These are phyloP conservation scores for Rhynchospora pubera DNA, from an alignment of 176 grass and related monocot genomes.

Conservation along the genomic window DNA sequence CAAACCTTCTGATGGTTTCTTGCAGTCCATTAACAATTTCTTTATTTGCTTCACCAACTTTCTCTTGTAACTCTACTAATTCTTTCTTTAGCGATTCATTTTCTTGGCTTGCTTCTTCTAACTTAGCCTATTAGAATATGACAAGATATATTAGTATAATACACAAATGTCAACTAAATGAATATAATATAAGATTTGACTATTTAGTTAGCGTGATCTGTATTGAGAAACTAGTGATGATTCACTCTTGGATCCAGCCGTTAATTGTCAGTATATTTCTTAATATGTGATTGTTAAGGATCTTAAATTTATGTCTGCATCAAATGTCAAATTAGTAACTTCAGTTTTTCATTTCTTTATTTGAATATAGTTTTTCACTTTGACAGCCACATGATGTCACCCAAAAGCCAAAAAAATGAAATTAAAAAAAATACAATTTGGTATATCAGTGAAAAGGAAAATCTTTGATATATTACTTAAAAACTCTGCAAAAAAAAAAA, in stretches of 20 bases:
- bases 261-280: background rate
- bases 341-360: background rate
- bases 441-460: background rate
- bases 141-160: background rate
- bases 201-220: too few relatives aligned
- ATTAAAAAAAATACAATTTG: background rate
- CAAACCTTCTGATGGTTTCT: conserved; percentile 20
- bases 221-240: background rate
- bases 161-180: background rate
- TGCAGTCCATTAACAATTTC: conserved; percentile 22
- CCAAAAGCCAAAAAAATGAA: background rate
- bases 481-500: background rate
- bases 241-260: background rate
- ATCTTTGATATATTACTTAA: background rate
- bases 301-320: background rate
- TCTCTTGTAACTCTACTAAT: conserved; percentile 7
- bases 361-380: background rate
- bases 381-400: background rate
- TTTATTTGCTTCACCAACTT: conserved; percentile 21
- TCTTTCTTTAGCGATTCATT: conserved; percentile 19
- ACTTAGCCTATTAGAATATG: conserved; percentile 41
- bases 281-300: background rate
- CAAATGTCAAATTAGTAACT: background rate
- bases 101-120: conserved; percentile 27
- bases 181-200: background rate